phyloP scores from a whole-genome alignment of 371 early-diverging fungal species.

The Batkoa obscura region DNA sequence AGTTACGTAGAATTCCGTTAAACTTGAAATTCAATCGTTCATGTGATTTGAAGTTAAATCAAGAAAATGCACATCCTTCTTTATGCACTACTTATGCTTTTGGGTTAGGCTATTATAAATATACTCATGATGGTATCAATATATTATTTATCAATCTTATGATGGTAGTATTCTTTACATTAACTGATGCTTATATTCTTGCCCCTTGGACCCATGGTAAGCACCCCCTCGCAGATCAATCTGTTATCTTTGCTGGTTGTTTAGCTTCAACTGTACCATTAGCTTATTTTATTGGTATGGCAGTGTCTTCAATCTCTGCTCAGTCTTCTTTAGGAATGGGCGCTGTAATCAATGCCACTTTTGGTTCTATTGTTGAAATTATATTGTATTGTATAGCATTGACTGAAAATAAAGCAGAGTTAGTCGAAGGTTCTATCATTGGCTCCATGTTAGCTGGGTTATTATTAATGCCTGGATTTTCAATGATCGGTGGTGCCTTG shows the following conservation, averaged over 20 bases:
- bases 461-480: constrained; percentile 76
- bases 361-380: constrained; percentile 90
- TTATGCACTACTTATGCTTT: constrained; percentile 61
- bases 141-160: constrained; percentile 87
- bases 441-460: constrained; percentile 80
- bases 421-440: constrained; percentile 85
- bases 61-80: constrained; percentile 11
- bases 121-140: constrained; percentile 89
- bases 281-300: constrained; percentile 92
- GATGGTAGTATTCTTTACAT: constrained; percentile 53
- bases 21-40: constrained; percentile 46
- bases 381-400: constrained; percentile 80
- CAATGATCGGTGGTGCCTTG: constrained; percentile 84
- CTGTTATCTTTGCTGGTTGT: constrained; percentile 51
- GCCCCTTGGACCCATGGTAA: constrained; percentile 22
- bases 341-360: constrained; percentile 92
- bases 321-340: constrained; percentile 81
- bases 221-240: constrained; percentile 30
- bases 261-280: constrained; percentile 79
- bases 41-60: constrained; percentile 19
- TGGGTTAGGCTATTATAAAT: constrained; percentile 73
- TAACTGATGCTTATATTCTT: constrained; percentile 62
- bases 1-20: constrained; percentile 56
- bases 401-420: constrained; percentile 59
- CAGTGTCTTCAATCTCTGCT: constrained; percentile 84